Base-by-base conservation (phyloP, 495 filamentous ascomycete species). In the Lindgomyces ingoldianus region DNA sequence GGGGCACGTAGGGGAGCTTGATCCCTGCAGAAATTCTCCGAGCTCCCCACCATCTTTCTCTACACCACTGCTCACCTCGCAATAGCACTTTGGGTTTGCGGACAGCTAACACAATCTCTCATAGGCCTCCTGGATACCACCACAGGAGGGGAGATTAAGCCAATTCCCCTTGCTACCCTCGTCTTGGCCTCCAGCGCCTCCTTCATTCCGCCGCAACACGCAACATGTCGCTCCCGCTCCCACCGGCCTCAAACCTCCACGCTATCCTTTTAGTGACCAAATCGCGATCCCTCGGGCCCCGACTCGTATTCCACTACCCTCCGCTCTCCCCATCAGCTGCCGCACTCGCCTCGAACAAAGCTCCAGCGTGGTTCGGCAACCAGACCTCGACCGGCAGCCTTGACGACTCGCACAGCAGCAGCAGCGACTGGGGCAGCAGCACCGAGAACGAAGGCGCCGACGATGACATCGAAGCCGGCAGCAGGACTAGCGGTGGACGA, bases 261-360 rank as follows among this genome's bases (percentile, higher is more conserved):
- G 90, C 90, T 4, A 82, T 90, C 48, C 82, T 96, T 42, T 84
- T 96, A 36, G 87, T 96, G 65, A 87, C 90, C 54, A 85, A 90
- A 60, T 89, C 91, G 4, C 85, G 87, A 54, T 88, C 89, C 65
- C 91, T 91, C 42, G 67, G 62, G 4, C 90, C 92, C 25, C 82
- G 84, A 48, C 89, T 96, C 72, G 87, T 95, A 70, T 97, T 96
- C 79, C 92, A 97, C 78, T 96, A 96, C 73, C 93, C 93, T 14
- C 85, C 85, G 22, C 81, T 63, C 33, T 68, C 68, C 79, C 60
- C 87, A 82, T 9, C 80, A 79, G 56, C 73, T 46, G 64, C 74
- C 44, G 71, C 67, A 11, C 63, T 73, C 47, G 54, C 60, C 0
- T 55, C 64, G 9, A 62, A 60, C 48, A 59, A 53, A 16, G 50